Percentiles rank a stretch among this genome's conserved stretches.
Evolutionary conservation across 148 eudicot genomes (phyloP).

Genomic region (Chenopodium formosanum): DNA sequence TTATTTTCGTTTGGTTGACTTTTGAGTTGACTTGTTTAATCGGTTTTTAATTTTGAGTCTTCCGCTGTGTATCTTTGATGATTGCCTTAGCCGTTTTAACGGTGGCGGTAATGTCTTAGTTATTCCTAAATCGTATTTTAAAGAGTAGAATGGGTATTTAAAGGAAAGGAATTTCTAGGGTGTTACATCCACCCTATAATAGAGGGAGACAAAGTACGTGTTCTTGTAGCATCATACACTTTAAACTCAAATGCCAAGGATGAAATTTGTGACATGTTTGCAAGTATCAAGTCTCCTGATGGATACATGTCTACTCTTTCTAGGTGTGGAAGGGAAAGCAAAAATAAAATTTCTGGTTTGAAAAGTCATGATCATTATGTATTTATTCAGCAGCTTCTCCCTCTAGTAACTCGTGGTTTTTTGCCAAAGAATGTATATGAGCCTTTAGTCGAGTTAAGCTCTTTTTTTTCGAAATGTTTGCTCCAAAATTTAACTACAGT

Average conservation of each 20-base stretch:
- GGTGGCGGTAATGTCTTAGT: no score
- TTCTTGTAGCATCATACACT: background rate
- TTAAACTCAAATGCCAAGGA: background rate
- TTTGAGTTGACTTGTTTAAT: no score
- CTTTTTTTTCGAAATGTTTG: no score
- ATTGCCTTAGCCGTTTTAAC: no score
- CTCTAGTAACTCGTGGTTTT: background rate
- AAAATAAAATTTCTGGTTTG: background rate
- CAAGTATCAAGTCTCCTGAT: background rate
- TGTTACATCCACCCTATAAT: no score
- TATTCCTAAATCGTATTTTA: no score
- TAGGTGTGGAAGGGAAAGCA: conserved; percentile 2
- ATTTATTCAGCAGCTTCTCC: conserved; percentile 21
- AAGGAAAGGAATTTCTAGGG: no score
- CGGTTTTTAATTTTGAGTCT: no score
- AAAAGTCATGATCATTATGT: conserved; percentile 15
- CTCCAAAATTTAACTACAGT: no score
- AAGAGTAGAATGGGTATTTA: no score
- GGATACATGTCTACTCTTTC: conserved; percentile 15
- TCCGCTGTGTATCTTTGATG: no score
- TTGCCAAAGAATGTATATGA: conserved; percentile 6
- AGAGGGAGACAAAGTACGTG: background rate
- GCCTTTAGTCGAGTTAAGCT: background rate
- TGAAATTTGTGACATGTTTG: background rate
- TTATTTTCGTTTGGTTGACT: no score